These are phyloP conservation scores for Vairimorpha apis DNA, from an alignment of 371 early-diverging fungal species.

Conservation along the genomic window DNA sequence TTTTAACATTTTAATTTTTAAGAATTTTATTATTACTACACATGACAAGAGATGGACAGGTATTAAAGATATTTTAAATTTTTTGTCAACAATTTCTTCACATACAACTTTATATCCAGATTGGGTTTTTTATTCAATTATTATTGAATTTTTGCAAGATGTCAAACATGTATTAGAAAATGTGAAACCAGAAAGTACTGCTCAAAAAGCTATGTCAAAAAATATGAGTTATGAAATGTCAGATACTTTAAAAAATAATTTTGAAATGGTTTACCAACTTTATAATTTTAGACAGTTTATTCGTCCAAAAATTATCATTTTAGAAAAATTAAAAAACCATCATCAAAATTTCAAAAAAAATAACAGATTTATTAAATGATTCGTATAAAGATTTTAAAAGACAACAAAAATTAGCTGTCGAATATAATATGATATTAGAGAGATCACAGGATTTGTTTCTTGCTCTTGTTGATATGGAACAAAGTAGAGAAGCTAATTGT, in stretches of 20 bases:
- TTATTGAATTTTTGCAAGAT: slow-evolving; percentile 62
- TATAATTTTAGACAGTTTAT: slow-evolving; percentile 38
- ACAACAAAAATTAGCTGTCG: slow-evolving; percentile 37
- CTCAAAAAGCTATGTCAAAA: slow-evolving; percentile 24
- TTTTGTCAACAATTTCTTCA: slow-evolving; percentile 49
- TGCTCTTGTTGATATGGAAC: slow-evolving; percentile 57
- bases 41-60: slow-evolving; percentile 61
- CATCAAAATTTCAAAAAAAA: slow-evolving; percentile 28
- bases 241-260: slow-evolving; percentile 46
- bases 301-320: slow-evolving; percentile 54
- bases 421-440: slow-evolving; percentile 50
- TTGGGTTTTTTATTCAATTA: slow-evolving; percentile 60
- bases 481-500: slow-evolving; percentile 55
- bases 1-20: slow-evolving; percentile 61
- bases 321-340: slow-evolving; percentile 39
- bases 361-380: slow-evolving; percentile 31
- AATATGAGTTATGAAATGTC: slow-evolving; percentile 29
- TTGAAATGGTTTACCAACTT: slow-evolving; percentile 45
- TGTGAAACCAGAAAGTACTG: slow-evolving; percentile 29
- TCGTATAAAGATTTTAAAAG: slow-evolving; percentile 45
- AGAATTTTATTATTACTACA: slow-evolving; percentile 59
- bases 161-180: slow-evolving; percentile 46
- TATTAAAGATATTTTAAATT: slow-evolving; percentile 59
- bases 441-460: slow-evolving; percentile 59
- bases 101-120: slow-evolving; percentile 53